A percentile compares a stretch with the other conserved stretches of the same genome.
These are phyloP conservation scores for Zygotorulaspora danielsina DNA, from an alignment of 805 yeast species.

Conservation along the genomic window DNA sequence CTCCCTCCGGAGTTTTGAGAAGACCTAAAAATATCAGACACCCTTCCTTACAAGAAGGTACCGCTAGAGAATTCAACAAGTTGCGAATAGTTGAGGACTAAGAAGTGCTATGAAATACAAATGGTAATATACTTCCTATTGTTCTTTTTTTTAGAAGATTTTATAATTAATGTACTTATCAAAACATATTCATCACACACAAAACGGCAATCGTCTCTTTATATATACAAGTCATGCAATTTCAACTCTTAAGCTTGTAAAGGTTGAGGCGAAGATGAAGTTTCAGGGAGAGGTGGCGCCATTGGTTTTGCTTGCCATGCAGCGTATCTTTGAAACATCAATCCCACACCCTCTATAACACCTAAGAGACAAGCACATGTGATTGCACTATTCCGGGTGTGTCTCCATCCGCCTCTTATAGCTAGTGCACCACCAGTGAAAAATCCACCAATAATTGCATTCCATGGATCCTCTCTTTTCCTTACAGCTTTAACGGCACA, in stretches of 20 bases:
- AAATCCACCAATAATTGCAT: constrained; percentile 96
- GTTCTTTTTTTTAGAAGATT: neutral
- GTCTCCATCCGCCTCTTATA: constrained; percentile 97
- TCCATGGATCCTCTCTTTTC: constrained; percentile 98
- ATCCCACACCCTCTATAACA: constrained; percentile 96
- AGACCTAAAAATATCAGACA: constrained; percentile 11
- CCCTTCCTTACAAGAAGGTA: constrained; percentile 20
- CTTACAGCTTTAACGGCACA: constrained; percentile 93
- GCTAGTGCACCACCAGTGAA: constrained; percentile 98
- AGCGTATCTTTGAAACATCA: constrained; percentile 87
- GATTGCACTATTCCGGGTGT: constrained; percentile 92
- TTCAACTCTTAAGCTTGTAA: constrained; percentile 30
- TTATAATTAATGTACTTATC: constrained; percentile 1
- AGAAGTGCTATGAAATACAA: neutral
- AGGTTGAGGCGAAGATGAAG: constrained; percentile 31
- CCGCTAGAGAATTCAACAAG: constrained; percentile 21
- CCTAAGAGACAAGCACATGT: constrained; percentile 97
- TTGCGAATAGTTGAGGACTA: constrained; percentile 20
- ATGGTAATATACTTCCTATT: neutral
- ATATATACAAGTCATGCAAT: constrained; percentile 14
- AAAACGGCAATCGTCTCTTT: constrained; percentile 3
- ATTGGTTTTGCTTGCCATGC: constrained; percentile 77
- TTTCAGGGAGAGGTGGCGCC: constrained; percentile 55
- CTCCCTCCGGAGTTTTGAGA: constrained; percentile 5
- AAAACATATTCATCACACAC: constrained; percentile 2